Conservation (phyloP, 257 asterid genomes). For the Coffea eugenioides region DNA sequence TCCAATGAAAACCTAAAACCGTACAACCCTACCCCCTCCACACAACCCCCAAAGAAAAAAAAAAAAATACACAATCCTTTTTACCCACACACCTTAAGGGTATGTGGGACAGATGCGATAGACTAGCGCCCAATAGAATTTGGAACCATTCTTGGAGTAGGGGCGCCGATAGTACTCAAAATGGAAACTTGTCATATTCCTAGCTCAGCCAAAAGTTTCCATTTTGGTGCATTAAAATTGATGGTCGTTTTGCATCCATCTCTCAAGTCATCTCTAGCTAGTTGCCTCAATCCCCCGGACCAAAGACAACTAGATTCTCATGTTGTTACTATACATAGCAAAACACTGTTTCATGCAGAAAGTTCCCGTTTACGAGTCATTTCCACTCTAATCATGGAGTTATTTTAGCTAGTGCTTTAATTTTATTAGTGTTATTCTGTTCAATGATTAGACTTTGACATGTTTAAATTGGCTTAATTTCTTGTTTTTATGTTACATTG, state of each 20-base stretch:
- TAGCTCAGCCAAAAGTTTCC: background rate
- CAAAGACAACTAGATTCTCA: background rate
- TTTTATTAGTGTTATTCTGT: too few relatives aligned
- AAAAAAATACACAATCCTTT: background rate
- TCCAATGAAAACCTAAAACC: background rate
- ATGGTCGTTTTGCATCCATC: background rate
- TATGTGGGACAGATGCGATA: background rate
- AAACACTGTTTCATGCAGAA: background rate
- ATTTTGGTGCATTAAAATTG: background rate
- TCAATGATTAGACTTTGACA: too few relatives aligned
- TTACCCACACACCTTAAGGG: background rate
- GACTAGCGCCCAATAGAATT: background rate
- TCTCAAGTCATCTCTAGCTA: background rate
- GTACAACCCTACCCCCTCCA: background rate
- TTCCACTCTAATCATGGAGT: background rate
- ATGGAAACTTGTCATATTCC: slow-evolving; percentile 13
- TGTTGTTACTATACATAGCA: background rate
- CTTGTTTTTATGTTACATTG: background rate
- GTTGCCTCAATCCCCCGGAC: background rate
- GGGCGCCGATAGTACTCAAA: background rate
- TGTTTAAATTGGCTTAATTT: too few relatives aligned
- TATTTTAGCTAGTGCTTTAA: background rate
- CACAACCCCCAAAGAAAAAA: too few relatives aligned
- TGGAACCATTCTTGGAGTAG: background rate
- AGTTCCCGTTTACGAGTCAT: background rate